A percentile compares a stretch with the other conserved stretches of the same genome.
phyloP scores from a whole-genome alignment of 257 asterid genomes.

The Forsythia suspensa region DNA sequence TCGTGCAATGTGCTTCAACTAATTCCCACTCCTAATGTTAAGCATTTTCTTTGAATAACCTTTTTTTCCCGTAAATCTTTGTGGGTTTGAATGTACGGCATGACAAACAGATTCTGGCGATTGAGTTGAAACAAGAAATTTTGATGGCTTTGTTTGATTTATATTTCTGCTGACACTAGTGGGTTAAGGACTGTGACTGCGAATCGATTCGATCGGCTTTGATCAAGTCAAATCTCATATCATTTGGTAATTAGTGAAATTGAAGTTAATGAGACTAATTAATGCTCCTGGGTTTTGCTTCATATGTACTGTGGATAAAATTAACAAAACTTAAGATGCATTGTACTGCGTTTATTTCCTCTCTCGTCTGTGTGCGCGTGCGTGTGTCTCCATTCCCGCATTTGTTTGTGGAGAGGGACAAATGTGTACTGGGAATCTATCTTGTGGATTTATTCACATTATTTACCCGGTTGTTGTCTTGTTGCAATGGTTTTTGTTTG shows the following conservation, averaged over 20 bases:
- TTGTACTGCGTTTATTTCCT: neutral
- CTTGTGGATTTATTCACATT: neutral
- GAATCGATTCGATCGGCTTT: neutral
- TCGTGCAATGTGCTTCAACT: neutral
- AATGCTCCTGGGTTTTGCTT: neutral
- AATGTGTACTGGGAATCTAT: neutral
- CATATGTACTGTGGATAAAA: neutral
- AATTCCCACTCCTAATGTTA: neutral
- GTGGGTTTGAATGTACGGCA: neutral
- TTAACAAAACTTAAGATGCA: neutral
- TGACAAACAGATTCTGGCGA: neutral
- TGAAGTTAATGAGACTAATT: neutral
- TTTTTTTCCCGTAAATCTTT: neutral
- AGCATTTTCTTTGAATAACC: neutral
- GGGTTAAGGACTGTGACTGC: neutral
- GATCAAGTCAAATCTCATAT: neutral
- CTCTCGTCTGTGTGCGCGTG: neutral
- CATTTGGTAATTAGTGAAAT: neutral
- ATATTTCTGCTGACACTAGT: neutral
- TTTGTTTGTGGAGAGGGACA: conserved; percentile 1
- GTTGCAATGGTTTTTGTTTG: neutral
- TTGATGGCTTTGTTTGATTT: neutral
- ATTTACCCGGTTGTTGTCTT: neutral
- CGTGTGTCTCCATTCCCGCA: neutral
- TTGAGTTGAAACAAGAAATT: neutral